phyloP scores from a whole-genome alignment of 306 rosid genomes.

The Trifolium fragiferum region DNA sequence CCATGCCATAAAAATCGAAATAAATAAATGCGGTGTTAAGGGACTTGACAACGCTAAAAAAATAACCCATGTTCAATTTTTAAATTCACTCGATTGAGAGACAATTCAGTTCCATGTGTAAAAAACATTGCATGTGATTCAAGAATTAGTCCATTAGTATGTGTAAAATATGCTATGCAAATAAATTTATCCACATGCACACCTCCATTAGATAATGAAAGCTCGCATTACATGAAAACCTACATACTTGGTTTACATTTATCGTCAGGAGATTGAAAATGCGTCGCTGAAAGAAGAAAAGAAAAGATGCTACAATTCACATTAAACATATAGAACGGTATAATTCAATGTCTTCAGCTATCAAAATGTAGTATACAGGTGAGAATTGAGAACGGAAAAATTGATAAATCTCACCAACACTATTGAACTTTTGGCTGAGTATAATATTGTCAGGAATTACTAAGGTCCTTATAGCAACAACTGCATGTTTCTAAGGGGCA shows the following conservation, averaged over 20 bases:
- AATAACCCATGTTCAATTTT: not conserved
- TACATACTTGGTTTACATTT: too few species aligned
- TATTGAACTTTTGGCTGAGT: constrained; percentile 61
- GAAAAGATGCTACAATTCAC: constrained; percentile 42
- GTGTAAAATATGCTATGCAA: not conserved
- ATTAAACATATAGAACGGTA: constrained; percentile 54
- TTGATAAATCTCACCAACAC: constrained; percentile 68
- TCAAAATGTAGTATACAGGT: constrained; percentile 77
- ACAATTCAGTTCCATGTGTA: not conserved
- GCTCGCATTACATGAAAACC: not conserved
- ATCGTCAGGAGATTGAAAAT: not conserved
- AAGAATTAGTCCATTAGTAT: not conserved
- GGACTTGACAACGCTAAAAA: not conserved
- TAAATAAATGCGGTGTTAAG: not conserved
- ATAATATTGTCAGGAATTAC: constrained; percentile 53
- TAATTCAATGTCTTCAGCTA: constrained; percentile 54
- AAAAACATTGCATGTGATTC: not conserved
- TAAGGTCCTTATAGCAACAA: constrained; percentile 45
- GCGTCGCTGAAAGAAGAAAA: not conserved
- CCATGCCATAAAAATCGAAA: not conserved
- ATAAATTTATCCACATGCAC: not conserved
- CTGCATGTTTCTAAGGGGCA: constrained; percentile 54
- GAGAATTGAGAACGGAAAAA: constrained; percentile 68
- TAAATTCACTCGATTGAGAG: not conserved
- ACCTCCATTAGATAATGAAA: not conserved